Evolutionary conservation across 225 moss, liverwort and hornwort species (phyloP).

Genomic region (Polytrichum commune): DNA sequence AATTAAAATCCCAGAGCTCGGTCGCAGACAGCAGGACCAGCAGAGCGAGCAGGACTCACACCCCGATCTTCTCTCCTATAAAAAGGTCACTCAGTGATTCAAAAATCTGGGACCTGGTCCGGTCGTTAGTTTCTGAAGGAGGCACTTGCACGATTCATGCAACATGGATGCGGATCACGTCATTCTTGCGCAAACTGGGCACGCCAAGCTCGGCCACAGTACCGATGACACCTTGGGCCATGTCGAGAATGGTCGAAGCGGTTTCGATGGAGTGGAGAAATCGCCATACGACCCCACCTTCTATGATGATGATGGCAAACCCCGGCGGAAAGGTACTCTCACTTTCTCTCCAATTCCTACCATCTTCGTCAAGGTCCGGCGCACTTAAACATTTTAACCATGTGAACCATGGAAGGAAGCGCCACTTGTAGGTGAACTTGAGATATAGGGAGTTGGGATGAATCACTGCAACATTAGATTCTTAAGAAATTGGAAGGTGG

Average conservation of each 20-base stretch:
- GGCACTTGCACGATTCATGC: neutral
- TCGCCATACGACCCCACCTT: constrained; percentile 2
- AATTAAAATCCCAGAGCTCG: too few relatives aligned
- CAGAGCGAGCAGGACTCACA: too few relatives aligned
- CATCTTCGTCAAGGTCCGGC: neutral
- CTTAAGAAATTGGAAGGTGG: too few relatives aligned
- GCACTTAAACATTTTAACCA: too few relatives aligned
- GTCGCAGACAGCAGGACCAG: too few relatives aligned
- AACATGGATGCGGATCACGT: constrained; percentile 21
- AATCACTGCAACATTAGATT: too few relatives aligned
- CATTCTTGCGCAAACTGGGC: constrained; percentile 40
- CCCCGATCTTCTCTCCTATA: too few relatives aligned
- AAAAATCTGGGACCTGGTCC: too few relatives aligned
- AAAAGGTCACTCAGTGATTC: too few relatives aligned
- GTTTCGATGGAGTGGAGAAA: constrained; percentile 33
- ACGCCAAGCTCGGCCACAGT: constrained; percentile 37
- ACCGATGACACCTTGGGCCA: constrained; percentile 25
- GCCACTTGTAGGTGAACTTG: too few relatives aligned
- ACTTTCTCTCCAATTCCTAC: neutral
- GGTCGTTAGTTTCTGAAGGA: neutral
- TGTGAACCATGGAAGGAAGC: too few relatives aligned
- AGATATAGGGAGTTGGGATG: too few relatives aligned
- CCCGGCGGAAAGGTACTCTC: constrained; percentile 47
- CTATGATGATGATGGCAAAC: constrained; percentile 64
- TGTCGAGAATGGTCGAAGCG: constrained; percentile 33